Percentiles rank a stretch among this genome's conserved stretches.
Conservation (phyloP, 2,329 filamentous ascomycete species). For the Capronia coronata region DNA sequence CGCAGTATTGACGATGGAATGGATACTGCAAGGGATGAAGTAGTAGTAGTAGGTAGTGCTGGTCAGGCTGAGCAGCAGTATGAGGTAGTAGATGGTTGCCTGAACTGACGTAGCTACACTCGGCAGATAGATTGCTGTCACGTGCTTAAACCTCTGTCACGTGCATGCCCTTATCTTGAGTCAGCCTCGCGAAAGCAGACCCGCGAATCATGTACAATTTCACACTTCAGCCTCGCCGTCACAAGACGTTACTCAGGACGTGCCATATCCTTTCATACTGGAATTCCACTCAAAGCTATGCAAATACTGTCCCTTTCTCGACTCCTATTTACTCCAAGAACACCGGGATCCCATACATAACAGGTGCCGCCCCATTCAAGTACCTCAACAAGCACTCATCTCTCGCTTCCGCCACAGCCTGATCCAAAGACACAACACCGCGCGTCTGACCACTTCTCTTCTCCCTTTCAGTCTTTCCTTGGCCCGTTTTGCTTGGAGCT, state of each 20-base stretch:
- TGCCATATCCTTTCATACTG: too few relatives aligned
- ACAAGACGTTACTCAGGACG: too few relatives aligned
- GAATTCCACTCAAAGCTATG: background rate
- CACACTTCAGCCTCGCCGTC: too few relatives aligned
- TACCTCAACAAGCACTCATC: slow-evolving; percentile 80
- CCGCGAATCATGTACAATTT: too few relatives aligned
- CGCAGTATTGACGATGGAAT: background rate
- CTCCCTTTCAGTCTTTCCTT: slow-evolving; percentile 31
- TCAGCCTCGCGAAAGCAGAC: too few relatives aligned
- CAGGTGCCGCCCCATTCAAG: slow-evolving; percentile 86
- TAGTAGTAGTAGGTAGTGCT: background rate
- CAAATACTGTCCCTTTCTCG: background rate
- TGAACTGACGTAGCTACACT: too few relatives aligned
- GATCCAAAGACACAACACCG: slow-evolving; percentile 55
- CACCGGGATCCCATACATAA: slow-evolving; percentile 91
- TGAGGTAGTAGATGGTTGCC: background rate
- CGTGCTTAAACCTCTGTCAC: background rate
- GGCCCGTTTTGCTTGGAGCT: slow-evolving; percentile 30
- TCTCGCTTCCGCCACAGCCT: slow-evolving; percentile 70
- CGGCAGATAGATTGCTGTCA: too few relatives aligned
- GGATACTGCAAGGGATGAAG: background rate
- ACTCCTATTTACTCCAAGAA: slow-evolving; percentile 50
- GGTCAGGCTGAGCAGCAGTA: background rate
- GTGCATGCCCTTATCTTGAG: background rate
- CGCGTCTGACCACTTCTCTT: slow-evolving; percentile 35